Evolutionary conservation across 768 basidiomycete species (phyloP).

Genomic region (Termitomyces sp.): DNA sequence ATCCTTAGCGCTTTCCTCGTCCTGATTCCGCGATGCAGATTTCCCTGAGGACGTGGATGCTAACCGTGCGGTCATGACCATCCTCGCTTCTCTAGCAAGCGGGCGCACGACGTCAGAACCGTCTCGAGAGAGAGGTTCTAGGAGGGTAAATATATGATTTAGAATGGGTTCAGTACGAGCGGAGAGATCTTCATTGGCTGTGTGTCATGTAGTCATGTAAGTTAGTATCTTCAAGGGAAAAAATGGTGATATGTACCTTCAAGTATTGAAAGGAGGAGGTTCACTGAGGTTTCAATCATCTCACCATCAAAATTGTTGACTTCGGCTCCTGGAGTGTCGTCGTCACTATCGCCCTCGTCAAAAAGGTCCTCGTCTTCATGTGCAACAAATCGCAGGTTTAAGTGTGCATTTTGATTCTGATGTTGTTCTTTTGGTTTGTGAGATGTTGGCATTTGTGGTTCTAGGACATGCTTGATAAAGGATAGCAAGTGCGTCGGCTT

Average conservation of each 20-base stretch:
- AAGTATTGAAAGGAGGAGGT: slow-evolving; percentile 75
- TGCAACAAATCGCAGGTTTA: slow-evolving; percentile 27
- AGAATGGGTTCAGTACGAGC: slow-evolving; percentile 57
- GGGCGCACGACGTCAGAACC: slow-evolving; percentile 42
- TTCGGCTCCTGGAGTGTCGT: slow-evolving; percentile 36
- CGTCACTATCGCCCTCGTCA: slow-evolving; percentile 54
- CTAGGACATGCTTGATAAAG: slow-evolving; percentile 78
- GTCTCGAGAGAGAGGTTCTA: slow-evolving; percentile 52
- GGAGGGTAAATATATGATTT: slow-evolving; percentile 61
- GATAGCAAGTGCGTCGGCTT: slow-evolving; percentile 72
- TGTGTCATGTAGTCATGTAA: slow-evolving; percentile 15
- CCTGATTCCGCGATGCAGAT: slow-evolving; percentile 17
- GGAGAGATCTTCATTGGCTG: slow-evolving; percentile 56
- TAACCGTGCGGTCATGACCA: slow-evolving; percentile 78
- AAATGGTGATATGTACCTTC: slow-evolving; percentile 53
- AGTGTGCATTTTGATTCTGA: neutral
- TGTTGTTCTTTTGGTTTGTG: slow-evolving; percentile 17
- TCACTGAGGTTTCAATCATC: slow-evolving; percentile 72
- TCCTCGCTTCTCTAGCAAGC: slow-evolving; percentile 70
- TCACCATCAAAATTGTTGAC: slow-evolving; percentile 45
- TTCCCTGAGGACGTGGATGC: slow-evolving; percentile 47
- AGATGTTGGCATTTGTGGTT: slow-evolving; percentile 28
- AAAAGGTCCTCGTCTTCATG: slow-evolving; percentile 30
- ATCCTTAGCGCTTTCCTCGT: slow-evolving; percentile 46
- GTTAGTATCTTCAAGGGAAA: neutral